phyloP scores from a whole-genome alignment of 805 yeast species.

The Monosporozyma servazzii region DNA sequence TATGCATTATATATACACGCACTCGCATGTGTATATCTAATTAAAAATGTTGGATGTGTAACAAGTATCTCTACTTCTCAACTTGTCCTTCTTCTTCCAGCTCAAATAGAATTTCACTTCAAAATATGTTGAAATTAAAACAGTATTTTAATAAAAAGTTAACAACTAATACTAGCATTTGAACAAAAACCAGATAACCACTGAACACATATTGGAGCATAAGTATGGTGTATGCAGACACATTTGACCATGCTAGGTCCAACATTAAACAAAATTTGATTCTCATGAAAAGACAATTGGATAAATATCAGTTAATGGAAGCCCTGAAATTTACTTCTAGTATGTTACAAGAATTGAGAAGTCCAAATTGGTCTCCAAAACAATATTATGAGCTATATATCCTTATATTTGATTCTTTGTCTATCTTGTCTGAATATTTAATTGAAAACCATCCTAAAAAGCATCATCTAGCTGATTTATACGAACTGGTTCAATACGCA shows the following conservation, averaged over 20 bases:
- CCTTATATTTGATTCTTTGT: conserved; percentile 73
- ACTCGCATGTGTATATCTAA: too few relatives aligned
- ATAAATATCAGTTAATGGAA: conserved; percentile 65
- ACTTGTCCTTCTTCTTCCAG: too few relatives aligned
- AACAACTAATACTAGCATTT: too few relatives aligned
- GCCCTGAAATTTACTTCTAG: conserved; percentile 82
- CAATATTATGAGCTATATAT: conserved; percentile 90
- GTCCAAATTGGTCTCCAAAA: conserved; percentile 68
- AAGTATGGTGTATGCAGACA: conserved; percentile 22
- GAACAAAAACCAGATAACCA: neutral
- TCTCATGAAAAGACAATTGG: conserved; percentile 67
- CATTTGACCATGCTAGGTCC: conserved; percentile 21
- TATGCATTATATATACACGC: too few relatives aligned
- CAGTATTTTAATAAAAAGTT: too few relatives aligned
- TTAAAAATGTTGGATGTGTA: too few relatives aligned
- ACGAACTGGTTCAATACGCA: conserved; percentile 90
- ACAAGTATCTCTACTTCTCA: too few relatives aligned
- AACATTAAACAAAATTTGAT: conserved; percentile 59
- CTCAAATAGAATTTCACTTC: too few relatives aligned
- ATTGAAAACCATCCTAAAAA: conserved; percentile 57
- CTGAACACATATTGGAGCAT: neutral
- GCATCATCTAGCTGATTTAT: conserved; percentile 73
- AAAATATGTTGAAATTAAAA: too few relatives aligned
- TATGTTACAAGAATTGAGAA: conserved; percentile 72
- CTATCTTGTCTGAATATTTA: conserved; percentile 54